Conservation (phyloP, 306 rosid species). For the Cercis canadensis region DNA sequence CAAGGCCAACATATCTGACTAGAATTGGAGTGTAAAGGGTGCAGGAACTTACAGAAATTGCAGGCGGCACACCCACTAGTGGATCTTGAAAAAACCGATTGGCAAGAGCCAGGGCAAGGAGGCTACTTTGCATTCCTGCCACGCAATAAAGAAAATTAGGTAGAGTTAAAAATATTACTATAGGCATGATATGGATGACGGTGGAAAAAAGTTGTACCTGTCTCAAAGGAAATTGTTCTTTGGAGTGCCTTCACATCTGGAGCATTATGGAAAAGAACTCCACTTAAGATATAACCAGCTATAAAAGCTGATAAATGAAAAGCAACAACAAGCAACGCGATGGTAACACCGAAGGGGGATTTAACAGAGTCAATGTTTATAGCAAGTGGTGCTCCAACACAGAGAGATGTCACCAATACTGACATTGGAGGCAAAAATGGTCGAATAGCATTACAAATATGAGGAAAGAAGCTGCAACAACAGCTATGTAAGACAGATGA, state of each 20-base stretch:
- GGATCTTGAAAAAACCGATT: slow-evolving; percentile 89
- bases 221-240: slow-evolving; percentile 89
- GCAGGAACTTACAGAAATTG: slow-evolving; percentile 77
- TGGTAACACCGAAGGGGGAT: slow-evolving; percentile 73
- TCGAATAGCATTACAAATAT: slow-evolving; percentile 65
- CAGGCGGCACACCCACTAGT: slow-evolving; percentile 84
- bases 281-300: slow-evolving; percentile 76
- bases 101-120: slow-evolving; percentile 95
- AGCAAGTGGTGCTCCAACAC: slow-evolving; percentile 98
- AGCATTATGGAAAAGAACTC: slow-evolving; percentile 60
- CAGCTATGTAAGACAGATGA: slow-evolving; percentile 29
- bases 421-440: slow-evolving; percentile 89
- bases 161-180: slow-evolving; percentile 2
- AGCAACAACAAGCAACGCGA: slow-evolving; percentile 67
- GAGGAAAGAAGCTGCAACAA: slow-evolving; percentile 76
- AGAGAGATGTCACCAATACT: slow-evolving; percentile 78
- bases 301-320: slow-evolving; percentile 79
- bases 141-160: slow-evolving; percentile 21
- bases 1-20: background rate
- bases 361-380: slow-evolving; percentile 74
- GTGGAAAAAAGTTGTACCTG: slow-evolving; percentile 59
- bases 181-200: slow-evolving; percentile 21
- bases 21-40: slow-evolving; percentile 26
- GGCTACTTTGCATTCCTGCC: slow-evolving; percentile 98
- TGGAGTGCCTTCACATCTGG: slow-evolving; percentile 75